These are phyloP conservation scores for Pythium vanterpoolii DNA, from an alignment of 352 stramenopile genomes.

Conservation along the genomic window DNA sequence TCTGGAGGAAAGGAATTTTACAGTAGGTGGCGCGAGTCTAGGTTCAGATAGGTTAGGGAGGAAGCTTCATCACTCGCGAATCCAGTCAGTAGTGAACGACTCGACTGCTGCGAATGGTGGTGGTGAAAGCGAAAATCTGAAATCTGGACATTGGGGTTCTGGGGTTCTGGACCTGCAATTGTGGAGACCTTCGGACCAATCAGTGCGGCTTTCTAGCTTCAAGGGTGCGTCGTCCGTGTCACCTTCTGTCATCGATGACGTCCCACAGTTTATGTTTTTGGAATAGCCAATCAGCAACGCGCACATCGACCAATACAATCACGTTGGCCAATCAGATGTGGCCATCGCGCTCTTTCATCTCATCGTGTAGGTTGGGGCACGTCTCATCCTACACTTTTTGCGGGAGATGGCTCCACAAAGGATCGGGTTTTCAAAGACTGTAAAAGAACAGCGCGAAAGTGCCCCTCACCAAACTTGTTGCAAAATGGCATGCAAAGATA, in stretches of 20 bases:
- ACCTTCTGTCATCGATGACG: slow-evolving; percentile 8
- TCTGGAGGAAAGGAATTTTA: not conserved
- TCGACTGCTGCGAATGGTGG: not conserved
- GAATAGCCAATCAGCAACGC: slow-evolving; percentile 8
- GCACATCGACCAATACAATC: not conserved
- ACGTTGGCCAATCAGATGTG: slow-evolving; percentile 13
- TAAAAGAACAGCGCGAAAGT: not conserved
- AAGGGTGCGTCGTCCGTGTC: slow-evolving; percentile 19
- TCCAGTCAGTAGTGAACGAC: too few relatives aligned
- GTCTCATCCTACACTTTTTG: slow-evolving; percentile 2
- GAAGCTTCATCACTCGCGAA: too few relatives aligned
- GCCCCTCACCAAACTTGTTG: not conserved
- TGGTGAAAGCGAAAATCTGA: not conserved
- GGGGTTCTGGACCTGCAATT: slow-evolving; percentile 13
- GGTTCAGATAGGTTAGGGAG: not conserved
- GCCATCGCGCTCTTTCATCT: slow-evolving; percentile 20
- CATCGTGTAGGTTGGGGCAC: slow-evolving; percentile 7
- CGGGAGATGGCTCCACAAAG: slow-evolving; percentile 16
- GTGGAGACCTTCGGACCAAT: slow-evolving; percentile 11
- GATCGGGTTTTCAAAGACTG: not conserved
- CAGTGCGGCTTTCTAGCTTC: slow-evolving; percentile 13
- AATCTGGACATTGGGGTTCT: not conserved
- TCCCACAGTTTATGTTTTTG: not conserved
- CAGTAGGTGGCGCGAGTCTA: not conserved
- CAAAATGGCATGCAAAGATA: not conserved